phyloP scores from a whole-genome alignment of 768 basidiomycete species.

The Boletus tomentosulus region DNA sequence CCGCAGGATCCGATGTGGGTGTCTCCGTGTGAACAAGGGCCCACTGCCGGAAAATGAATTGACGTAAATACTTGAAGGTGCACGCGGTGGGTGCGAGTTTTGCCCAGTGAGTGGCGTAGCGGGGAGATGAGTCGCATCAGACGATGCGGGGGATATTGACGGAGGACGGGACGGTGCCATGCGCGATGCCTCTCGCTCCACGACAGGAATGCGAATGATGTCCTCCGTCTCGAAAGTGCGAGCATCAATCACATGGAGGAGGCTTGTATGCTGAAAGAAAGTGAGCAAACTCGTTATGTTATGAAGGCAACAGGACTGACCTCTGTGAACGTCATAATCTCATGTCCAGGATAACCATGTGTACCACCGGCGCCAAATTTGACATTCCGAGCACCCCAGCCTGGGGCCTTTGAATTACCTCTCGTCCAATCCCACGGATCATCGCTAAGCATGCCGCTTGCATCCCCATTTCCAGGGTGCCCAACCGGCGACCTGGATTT shows the following conservation, averaged over 20 bases:
- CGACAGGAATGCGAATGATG: constrained; percentile 54
- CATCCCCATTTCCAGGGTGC: constrained; percentile 36
- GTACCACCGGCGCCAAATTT: constrained; percentile 72
- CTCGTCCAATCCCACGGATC: constrained; percentile 69
- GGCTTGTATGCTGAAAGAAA: constrained; percentile 62
- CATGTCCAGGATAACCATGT: constrained; percentile 48
- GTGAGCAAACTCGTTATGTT: constrained; percentile 6
- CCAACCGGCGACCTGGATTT: constrained; percentile 30
- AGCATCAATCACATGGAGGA: constrained; percentile 83
- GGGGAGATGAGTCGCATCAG: constrained; percentile 8
- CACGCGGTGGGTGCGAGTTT: constrained; percentile 25
- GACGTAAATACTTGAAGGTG: constrained; percentile 52
- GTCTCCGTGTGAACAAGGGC: constrained; percentile 16
- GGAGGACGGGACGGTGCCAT: constrained; percentile 9
- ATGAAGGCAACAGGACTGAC: constrained; percentile 39
- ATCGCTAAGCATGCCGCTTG: constrained; percentile 53
- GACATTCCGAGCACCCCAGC: constrained; percentile 82
- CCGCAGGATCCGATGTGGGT: constrained; percentile 18
- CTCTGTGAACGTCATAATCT: constrained; percentile 89
- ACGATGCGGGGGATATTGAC: constrained; percentile 9
- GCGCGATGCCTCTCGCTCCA: constrained; percentile 13
- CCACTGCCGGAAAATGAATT: constrained; percentile 12
- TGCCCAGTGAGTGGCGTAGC: constrained; percentile 15
- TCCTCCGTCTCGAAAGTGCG: constrained; percentile 80
- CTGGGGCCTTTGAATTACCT: constrained; percentile 55